Base-by-base conservation (phyloP, 192 early-diverging fungal genomes). In the Coemansia javaensis region DNA sequence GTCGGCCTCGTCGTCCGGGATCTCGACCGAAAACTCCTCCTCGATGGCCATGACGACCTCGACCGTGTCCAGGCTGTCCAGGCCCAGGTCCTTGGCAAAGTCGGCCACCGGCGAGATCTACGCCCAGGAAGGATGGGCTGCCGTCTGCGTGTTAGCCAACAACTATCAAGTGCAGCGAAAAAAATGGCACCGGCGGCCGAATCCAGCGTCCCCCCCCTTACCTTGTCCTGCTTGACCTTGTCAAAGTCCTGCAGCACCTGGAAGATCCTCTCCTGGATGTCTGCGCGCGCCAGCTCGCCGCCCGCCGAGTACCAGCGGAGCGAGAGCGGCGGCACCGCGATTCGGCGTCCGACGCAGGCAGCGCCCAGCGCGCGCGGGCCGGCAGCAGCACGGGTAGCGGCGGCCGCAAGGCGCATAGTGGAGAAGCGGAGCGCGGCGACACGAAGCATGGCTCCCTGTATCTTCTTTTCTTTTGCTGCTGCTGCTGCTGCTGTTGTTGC, bases 21-120 rank as follows among this genome's bases (percentile, higher is more conserved):
- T 88, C 77, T 99, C 97, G 48, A 99, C 85, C 60, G 88, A 91
- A 77, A 99, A 99, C 75, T 99, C 96, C 65, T 99, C 96, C 76
- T 99, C 96, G 53, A 99, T 87, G 47, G 94, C 94, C 93, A 99
- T 97, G 44, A 94, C 93, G 43, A 99, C 90, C 77, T 99, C 97
- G 20, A 99, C 93, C 40, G 91, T 88, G 76, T 97, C 97, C 48
- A 99, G 81, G 64, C 85, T 89, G 75, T 99, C 97, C 41, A 99
- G 76, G 13, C 91, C 91, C 52, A 99, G 87, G 66, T 97, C 97
- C 54, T 85, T 85, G 70, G 83, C 77, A 69, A 99, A 99, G 64
- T 88, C 83, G 13, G 97, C 82, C 42, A 83, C 66, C 50, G 88
- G 75, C 27, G 88, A 65, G 32, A 98, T 66, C 96, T 97, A 78